Conservation (phyloP, 2,329 filamentous ascomycete species). For the Colletotrichum ledebouriae region DNA sequence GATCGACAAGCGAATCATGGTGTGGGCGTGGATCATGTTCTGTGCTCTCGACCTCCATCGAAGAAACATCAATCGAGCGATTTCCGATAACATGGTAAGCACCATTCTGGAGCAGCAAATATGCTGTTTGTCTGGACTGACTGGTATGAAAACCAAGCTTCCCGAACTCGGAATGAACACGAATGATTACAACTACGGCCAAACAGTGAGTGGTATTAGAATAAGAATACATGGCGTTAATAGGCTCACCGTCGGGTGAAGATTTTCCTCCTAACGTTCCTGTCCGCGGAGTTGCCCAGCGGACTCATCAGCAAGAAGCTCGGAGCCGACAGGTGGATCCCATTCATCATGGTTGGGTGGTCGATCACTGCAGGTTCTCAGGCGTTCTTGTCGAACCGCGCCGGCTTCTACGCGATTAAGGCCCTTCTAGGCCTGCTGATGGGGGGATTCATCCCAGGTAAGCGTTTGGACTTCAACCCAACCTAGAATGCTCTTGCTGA, state of each 20-base stretch:
- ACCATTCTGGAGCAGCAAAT: background rate
- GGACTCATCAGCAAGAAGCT: constrained; percentile 65
- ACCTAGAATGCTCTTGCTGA: constrained; percentile 10
- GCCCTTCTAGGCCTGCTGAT: constrained; percentile 61
- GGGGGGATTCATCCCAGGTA: constrained; percentile 64
- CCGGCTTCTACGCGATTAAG: constrained; percentile 57
- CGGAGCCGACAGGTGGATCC: constrained; percentile 62
- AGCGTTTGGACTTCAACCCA: background rate
- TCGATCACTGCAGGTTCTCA: constrained; percentile 56
- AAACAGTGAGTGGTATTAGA: constrained; percentile 48
- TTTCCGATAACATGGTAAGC: constrained; percentile 55
- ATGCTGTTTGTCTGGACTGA: constrained; percentile 3
- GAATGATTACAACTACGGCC: constrained; percentile 61
- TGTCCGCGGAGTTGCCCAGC: constrained; percentile 63
- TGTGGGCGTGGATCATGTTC: constrained; percentile 63
- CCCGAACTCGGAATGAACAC: constrained; percentile 57
- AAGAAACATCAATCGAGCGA: constrained; percentile 60
- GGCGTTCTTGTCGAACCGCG: constrained; percentile 52
- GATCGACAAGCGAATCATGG: constrained; percentile 61
- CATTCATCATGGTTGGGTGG: constrained; percentile 57
- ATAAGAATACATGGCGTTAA: background rate
- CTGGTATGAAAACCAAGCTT: constrained; percentile 45
- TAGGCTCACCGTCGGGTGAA: constrained; percentile 42
- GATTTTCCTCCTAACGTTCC: constrained; percentile 60
- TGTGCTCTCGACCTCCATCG: constrained; percentile 61